Percentiles rank a stretch among this genome's conserved stretches.
These are phyloP conservation scores for Paraphaeosphaeria minitans DNA, from an alignment of 2,329 filamentous ascomycete species.

Conservation along the genomic window DNA sequence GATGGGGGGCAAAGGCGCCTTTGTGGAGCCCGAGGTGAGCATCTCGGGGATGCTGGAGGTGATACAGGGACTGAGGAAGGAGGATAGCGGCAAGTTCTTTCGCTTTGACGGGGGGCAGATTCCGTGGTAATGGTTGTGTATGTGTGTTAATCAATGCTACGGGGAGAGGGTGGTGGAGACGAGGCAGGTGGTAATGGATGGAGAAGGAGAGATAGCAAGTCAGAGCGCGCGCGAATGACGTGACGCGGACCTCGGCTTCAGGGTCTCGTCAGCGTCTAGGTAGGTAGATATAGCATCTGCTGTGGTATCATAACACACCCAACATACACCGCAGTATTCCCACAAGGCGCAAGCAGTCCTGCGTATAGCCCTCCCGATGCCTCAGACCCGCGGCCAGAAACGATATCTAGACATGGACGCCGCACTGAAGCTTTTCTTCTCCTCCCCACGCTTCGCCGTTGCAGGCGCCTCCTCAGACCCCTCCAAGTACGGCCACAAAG, in stretches of 20 bases:
- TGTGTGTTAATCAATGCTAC: too few species aligned
- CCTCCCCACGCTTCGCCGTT: conserved; percentile 79
- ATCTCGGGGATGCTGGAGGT: conserved; percentile 48
- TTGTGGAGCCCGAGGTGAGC: conserved; percentile 46
- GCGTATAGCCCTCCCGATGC: conserved; percentile 17
- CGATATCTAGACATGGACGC: conserved; percentile 62
- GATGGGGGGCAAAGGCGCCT: conserved; percentile 51
- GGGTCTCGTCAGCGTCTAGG: too few species aligned
- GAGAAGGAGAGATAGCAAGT: background rate
- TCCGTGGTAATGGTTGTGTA: conserved; percentile 36
- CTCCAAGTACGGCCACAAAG: conserved; percentile 85
- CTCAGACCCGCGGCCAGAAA: conserved; percentile 33
- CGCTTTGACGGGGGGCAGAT: conserved; percentile 44
- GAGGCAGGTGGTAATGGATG: background rate
- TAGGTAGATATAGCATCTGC: too few species aligned
- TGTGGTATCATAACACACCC: too few species aligned
- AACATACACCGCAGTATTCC: background rate
- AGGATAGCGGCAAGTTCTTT: conserved; percentile 46
- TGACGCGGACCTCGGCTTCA: conserved; percentile 23
- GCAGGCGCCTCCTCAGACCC: conserved; percentile 87
- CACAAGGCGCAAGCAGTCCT: background rate
- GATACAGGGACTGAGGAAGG: conserved; percentile 36
- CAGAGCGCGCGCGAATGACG: conserved; percentile 27
- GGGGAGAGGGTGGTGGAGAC: too few species aligned
- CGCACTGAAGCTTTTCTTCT: conserved; percentile 79